Conservation (phyloP, 2,329 filamentous ascomycete species). For the Passalora sequoiae region DNA sequence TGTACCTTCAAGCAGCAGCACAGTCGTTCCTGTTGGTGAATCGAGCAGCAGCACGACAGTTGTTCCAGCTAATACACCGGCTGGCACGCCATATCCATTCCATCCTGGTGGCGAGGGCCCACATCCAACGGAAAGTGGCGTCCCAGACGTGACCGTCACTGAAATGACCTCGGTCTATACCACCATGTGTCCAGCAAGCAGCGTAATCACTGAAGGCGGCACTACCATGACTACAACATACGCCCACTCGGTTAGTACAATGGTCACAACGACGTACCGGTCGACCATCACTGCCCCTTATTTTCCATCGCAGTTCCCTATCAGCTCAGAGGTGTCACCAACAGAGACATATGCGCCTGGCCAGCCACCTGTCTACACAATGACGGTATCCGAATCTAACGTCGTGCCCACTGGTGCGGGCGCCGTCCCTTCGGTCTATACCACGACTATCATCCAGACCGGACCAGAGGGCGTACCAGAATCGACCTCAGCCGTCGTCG, state of each 20-base stretch:
- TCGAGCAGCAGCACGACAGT: conserved; percentile 5
- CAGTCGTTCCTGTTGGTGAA: conserved; percentile 2
- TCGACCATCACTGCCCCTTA: conserved; percentile 14
- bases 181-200: conserved; percentile 15
- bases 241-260: conserved; percentile 14
- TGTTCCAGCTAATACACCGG: conserved; percentile 1
- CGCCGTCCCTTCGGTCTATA: conserved; percentile 4
- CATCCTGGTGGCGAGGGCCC: conserved; percentile 3
- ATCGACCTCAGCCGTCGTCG: not conserved
- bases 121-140: conserved; percentile 1
- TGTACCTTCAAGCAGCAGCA: conserved; percentile 6
- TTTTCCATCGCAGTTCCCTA: not conserved
- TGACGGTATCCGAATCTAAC: conserved; percentile 11
- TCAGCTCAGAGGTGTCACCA: conserved; percentile 13
- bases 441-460: conserved; percentile 13
- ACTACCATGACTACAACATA: conserved; percentile 19
- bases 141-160: conserved; percentile 12
- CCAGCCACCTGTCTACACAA: conserved; percentile 10
- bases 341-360: conserved; percentile 5
- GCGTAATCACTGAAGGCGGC: conserved; percentile 15
- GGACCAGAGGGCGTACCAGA: not conserved
- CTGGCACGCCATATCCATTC: conserved; percentile 3
- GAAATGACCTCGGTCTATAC: conserved; percentile 15
- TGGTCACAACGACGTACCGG: conserved; percentile 15
- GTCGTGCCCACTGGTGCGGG: conserved; percentile 1